Conservation (phyloP, 2,329 filamentous ascomycete genomes). For the Chrysoporthe puriensis region DNA sequence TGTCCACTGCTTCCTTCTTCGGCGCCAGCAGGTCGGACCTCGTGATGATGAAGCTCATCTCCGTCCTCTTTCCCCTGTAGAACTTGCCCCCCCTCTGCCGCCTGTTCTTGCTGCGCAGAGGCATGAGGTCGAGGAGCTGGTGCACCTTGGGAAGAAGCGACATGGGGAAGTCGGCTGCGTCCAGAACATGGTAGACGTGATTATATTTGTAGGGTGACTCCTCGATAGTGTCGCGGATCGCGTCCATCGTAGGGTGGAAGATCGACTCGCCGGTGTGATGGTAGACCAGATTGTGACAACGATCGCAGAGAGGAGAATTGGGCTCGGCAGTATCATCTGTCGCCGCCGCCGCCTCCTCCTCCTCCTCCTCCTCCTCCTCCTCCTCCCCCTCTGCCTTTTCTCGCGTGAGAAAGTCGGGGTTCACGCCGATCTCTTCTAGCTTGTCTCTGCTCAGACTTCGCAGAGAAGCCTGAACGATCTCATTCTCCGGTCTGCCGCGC, state of each 20-base stretch:
- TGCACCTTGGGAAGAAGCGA: slow-evolving; percentile 82
- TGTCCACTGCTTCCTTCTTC: slow-evolving; percentile 80
- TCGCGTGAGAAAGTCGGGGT: slow-evolving; percentile 43
- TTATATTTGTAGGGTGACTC: slow-evolving; percentile 91
- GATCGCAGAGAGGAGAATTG: slow-evolving; percentile 72
- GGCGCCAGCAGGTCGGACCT: slow-evolving; percentile 84
- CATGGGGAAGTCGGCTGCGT: slow-evolving; percentile 96
- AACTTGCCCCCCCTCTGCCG: slow-evolving; percentile 71
- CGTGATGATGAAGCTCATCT: slow-evolving; percentile 90
- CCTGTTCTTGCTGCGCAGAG: slow-evolving; percentile 78
- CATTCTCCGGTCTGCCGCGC: slow-evolving; percentile 44
- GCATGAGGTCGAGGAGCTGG: slow-evolving; percentile 69
- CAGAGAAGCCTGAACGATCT: slow-evolving; percentile 52
- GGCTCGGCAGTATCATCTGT: slow-evolving; percentile 13
- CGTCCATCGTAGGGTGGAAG: slow-evolving; percentile 77
- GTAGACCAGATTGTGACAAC: slow-evolving; percentile 82
- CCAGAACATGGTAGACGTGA: slow-evolving; percentile 92
- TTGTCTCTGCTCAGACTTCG: slow-evolving; percentile 45
- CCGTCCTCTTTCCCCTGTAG: slow-evolving; percentile 68
- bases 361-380: neutral
- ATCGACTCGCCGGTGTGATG: slow-evolving; percentile 74
- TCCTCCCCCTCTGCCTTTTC: slow-evolving; percentile 2
- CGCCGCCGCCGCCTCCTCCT: neutral
- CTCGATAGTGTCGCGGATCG: slow-evolving; percentile 80
- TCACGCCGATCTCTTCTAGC: slow-evolving; percentile 51